These are phyloP conservation scores for Skeletonema grethae DNA, from an alignment of 108 stramenopile genomes.

Conservation along the genomic window DNA sequence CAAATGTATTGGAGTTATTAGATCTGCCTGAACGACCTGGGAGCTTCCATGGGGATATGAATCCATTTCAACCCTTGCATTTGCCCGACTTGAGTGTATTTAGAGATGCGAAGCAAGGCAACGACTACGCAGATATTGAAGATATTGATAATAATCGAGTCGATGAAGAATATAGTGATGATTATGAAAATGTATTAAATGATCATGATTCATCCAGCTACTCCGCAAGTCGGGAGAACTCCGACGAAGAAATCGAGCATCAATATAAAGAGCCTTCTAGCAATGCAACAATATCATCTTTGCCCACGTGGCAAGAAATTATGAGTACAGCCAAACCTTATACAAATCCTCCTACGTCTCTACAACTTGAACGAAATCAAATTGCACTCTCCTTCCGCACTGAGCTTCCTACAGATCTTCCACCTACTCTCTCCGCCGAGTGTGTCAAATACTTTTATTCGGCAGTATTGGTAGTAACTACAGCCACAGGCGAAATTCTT, in stretches of 20 bases:
- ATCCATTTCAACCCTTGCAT: constrained; percentile 30
- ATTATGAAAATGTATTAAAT: neutral
- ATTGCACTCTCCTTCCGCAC: constrained; percentile 37
- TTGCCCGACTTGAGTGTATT: constrained; percentile 30
- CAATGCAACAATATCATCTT: neutral
- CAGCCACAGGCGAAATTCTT: constrained; percentile 21
- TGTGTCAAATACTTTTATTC: constrained; percentile 51
- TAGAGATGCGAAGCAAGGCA: neutral
- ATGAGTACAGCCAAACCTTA: constrained; percentile 8
- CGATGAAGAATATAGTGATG: neutral
- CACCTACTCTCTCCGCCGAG: constrained; percentile 38
- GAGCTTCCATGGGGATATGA: constrained; percentile 13
- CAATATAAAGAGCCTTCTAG: neutral
- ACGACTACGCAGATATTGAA: neutral
- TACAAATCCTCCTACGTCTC: neutral
- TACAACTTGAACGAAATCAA: constrained; percentile 15
- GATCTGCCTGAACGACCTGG: constrained; percentile 22
- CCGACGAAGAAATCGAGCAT: neutral
- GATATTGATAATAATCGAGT: neutral
- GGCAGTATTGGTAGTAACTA: constrained; percentile 45
- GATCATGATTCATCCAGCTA: neutral
- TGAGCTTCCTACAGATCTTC: constrained; percentile 36
- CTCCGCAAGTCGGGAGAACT: neutral
- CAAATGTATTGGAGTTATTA: constrained; percentile 40
- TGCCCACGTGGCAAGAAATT: constrained; percentile 18